phyloP scores from a whole-genome alignment of 129 eudicot genomes.

The Daucus carota region DNA sequence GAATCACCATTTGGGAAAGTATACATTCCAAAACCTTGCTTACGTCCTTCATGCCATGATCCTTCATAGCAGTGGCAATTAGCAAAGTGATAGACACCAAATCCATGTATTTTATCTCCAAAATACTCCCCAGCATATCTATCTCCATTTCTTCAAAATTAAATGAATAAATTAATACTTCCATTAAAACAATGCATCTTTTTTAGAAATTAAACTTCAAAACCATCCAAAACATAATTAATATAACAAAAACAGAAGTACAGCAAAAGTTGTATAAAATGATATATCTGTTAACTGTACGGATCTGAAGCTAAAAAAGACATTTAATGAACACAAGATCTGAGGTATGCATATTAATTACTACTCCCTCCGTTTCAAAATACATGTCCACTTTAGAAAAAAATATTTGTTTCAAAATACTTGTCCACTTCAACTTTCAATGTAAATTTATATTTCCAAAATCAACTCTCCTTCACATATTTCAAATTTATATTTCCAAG shows the following conservation, averaged over 20 bases:
- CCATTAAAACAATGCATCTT: constrained; percentile 8
- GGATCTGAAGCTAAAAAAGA: not conserved
- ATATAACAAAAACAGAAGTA: not conserved
- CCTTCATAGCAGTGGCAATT: constrained; percentile 83
- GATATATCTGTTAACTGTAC: not conserved
- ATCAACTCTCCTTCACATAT: too few relatives aligned
- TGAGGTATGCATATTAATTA: not conserved
- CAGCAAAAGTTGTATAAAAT: not conserved
- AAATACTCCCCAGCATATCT: constrained; percentile 83
- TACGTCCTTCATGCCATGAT: constrained; percentile 91
- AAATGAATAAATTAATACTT: not conserved
- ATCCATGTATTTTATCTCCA: constrained; percentile 80
- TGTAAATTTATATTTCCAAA: too few relatives aligned
- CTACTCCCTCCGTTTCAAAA: too few relatives aligned
- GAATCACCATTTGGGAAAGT: constrained; percentile 70
- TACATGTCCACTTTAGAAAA: too few relatives aligned
- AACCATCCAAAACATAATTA: not conserved
- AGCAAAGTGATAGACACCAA: constrained; percentile 82
- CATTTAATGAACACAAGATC: not conserved
- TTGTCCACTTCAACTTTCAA: too few relatives aligned
- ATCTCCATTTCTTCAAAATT: constrained; percentile 66
- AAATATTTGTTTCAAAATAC: too few relatives aligned
- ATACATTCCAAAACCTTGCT: constrained; percentile 86
- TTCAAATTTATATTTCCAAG: too few relatives aligned
- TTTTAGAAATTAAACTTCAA: not conserved